Base-by-base conservation (phyloP, 2,329 filamentous ascomycete species). In the Pseudogymnoascus sp. region DNA sequence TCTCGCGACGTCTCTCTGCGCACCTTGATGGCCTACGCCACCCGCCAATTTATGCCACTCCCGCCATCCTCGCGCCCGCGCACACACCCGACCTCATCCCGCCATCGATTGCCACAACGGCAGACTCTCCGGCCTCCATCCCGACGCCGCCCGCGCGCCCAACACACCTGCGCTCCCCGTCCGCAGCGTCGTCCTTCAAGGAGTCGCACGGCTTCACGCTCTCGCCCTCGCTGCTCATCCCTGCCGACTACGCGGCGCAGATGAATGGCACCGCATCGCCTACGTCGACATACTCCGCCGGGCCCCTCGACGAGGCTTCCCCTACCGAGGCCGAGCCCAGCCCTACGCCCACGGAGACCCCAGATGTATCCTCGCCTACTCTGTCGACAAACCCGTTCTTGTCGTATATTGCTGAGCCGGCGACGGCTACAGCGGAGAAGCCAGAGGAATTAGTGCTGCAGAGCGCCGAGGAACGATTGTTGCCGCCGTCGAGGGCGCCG, bases 141-240 rank as follows among this genome's bases (percentile, higher is more conserved):
- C 47, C 47, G 8, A 53, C 47, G 26, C 47, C 47, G n/a, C 70
- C 70, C 42, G 62, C 69, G 8, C 66, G 63, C 26, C 66, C 68
- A 26, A 57, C 53, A 17, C 69, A 69, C 60, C 60, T 68, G 19
- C 68, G 71, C 15, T 69, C 70, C 23, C 47, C 64, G 7, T 73
- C 84, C 2, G 77, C 78, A 13, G 77, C 78, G 0, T 82, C 79
- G 1, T 84, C 79, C 70, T 86, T 83, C 71, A 81, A 80, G 68
- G 84, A 87, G 71, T 80, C 80, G 0, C 81, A 86, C 63, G 82
- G 81, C 13, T 86, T 86, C 69, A 79, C 77, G 44, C 73, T 87
- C 35, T 87, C 85, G 7, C 85, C 85, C 0, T 83, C 83, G 3
- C 76, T 87, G n/a, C 77, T 87, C 60, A 85, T 87, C 62, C 84